Conservation (phyloP, 2,329 filamentous ascomycete species). For the Helicocarpus griseus region DNA sequence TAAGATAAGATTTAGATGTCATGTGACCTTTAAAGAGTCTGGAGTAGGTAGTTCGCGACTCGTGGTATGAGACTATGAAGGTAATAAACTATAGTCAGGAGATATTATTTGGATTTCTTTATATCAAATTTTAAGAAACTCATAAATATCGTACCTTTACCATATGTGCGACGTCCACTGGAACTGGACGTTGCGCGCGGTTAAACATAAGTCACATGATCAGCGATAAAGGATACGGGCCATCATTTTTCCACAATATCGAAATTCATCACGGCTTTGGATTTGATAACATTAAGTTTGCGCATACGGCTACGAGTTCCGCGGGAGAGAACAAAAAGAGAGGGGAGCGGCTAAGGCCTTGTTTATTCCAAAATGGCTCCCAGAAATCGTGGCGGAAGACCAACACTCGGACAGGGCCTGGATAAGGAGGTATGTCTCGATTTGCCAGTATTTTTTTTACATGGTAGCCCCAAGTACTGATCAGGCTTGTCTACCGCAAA, state of each 20-base stretch:
- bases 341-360: background rate
- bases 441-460: background rate
- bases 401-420: constrained; percentile 45
- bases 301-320: background rate
- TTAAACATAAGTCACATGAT: constrained; percentile 2
- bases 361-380: constrained; percentile 23
- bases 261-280: background rate
- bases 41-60: no score
- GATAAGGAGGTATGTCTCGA: constrained; percentile 48
- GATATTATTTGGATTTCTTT: background rate
- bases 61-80: no score
- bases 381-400: constrained; percentile 32
- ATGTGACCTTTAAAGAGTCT: constrained; percentile 1
- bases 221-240: background rate
- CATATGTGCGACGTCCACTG: no score
- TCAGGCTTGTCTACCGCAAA: background rate
- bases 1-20: constrained; percentile 8
- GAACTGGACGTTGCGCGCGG: no score
- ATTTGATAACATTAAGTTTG: background rate
- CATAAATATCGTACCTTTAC: no score
- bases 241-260: background rate
- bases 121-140: background rate
- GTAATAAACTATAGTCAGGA: no score
- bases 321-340: background rate
- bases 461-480: background rate